phyloP scores from a whole-genome alignment of 1,284 basidiomycete genomes.

The Malassezia restricta region DNA sequence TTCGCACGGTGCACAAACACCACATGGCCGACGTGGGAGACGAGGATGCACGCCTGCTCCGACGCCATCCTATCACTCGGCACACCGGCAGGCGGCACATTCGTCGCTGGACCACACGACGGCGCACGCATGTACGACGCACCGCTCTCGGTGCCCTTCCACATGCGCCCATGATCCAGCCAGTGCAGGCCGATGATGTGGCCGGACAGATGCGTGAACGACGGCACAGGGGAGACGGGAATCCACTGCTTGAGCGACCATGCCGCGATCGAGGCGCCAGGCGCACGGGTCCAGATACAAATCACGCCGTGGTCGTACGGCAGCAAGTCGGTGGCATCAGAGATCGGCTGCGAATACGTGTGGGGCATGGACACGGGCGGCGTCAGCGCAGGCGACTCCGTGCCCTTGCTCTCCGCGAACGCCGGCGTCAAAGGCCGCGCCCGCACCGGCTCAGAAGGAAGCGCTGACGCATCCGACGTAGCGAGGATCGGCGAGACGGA shows the following conservation, averaged over 20 bases:
- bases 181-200: neutral
- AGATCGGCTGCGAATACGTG: too few relatives aligned
- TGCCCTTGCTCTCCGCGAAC: neutral
- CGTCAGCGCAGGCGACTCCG: neutral
- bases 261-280: neutral
- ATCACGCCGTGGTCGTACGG: conserved; percentile 5
- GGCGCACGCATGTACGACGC: neutral
- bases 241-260: conserved; percentile 5
- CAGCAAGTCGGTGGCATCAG: neutral
- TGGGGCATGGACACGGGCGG: too few relatives aligned
- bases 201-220: neutral
- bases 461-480: neutral
- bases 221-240: neutral
- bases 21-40: conserved; percentile 2
- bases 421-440: neutral
- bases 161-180: conserved; percentile 5
- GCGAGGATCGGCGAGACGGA: neutral
- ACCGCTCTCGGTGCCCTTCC: neutral
- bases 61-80: neutral
- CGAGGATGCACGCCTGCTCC: conserved; percentile 5
- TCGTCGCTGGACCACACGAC: neutral
- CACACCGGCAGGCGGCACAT: neutral
- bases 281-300: conserved; percentile 9
- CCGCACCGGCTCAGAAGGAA: neutral
- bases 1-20: neutral